Conservation (phyloP, 495 filamentous ascomycete genomes). For the Penicillium silybi region DNA sequence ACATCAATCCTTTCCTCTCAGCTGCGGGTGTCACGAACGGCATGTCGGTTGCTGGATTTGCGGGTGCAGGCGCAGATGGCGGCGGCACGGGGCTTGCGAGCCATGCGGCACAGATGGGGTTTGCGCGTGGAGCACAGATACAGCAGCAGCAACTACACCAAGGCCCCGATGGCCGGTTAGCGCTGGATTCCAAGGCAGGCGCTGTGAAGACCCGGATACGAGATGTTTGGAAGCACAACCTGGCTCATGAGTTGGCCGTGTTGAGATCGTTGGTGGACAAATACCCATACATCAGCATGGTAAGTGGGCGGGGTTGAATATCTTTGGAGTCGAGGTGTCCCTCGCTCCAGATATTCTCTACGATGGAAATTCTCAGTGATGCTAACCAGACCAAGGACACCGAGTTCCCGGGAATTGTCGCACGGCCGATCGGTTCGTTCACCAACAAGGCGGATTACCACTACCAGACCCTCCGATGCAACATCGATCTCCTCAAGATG, state of each 20-base stretch:
- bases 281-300: constrained; percentile 96
- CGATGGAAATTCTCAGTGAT: not conserved
- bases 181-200: constrained; percentile 39
- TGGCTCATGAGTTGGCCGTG: constrained; percentile 82
- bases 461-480: constrained; percentile 95
- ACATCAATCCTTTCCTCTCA: constrained; percentile 63
- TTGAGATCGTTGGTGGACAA: constrained; percentile 77
- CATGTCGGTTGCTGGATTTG: constrained; percentile 54
- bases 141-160: constrained; percentile 63
- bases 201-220: constrained; percentile 72
- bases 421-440: constrained; percentile 90
- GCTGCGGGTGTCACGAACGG: constrained; percentile 51
- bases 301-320: constrained; percentile 38
- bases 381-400: constrained; percentile 64
- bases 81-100: constrained; percentile 82
- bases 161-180: constrained; percentile 45
- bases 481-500: constrained; percentile 94
- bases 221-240: constrained; percentile 90
- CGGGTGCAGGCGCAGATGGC: constrained; percentile 52
- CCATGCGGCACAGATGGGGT: constrained; percentile 82
- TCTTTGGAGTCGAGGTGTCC: not conserved
- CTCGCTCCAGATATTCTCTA: not conserved
- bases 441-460: constrained; percentile 94
- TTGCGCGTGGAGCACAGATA: constrained; percentile 69
- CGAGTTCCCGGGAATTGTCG: constrained; percentile 94